A percentile compares a stretch with the other conserved stretches of the same genome.
phyloP scores from a whole-genome alignment of 805 yeast species.

The Komagataella mondaviorum region DNA sequence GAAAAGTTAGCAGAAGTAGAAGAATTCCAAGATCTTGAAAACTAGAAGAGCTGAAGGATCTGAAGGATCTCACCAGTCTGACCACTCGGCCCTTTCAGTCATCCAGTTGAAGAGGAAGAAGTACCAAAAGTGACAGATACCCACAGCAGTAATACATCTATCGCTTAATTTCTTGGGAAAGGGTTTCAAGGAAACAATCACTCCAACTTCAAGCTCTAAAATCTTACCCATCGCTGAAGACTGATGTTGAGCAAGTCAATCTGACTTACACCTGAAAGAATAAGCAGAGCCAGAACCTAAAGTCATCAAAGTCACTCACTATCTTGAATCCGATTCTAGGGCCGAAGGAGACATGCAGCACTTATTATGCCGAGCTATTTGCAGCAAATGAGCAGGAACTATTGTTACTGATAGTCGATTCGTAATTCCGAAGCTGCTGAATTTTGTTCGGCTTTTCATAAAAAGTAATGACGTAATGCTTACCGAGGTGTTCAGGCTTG shows the following conservation, averaged over 20 bases:
- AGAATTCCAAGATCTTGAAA: background rate
- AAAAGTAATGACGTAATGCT: too few species aligned
- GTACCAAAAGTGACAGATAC: background rate
- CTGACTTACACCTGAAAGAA: background rate
- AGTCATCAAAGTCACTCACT: conserved; percentile 10
- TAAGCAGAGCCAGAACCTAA: background rate
- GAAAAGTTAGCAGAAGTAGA: background rate
- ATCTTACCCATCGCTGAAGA: background rate
- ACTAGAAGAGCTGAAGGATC: background rate
- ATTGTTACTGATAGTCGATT: too few species aligned
- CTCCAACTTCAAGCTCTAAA: background rate
- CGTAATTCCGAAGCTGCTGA: too few species aligned
- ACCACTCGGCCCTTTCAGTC: background rate
- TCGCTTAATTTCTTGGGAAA: background rate
- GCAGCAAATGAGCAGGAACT: too few species aligned
- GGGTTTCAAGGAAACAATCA: background rate
- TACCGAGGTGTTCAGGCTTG: too few species aligned
- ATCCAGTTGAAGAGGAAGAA: background rate
- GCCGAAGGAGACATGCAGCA: conserved; percentile 37
- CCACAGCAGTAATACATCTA: background rate
- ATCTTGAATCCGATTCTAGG: conserved; percentile 67
- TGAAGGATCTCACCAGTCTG: background rate
- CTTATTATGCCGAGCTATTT: too few species aligned
- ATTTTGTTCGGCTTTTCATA: too few species aligned
- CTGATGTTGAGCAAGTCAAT: too few species aligned